phyloP scores from a whole-genome alignment of 164 flowering plant genomes.

The Tetrastigma voinierianum region DNA sequence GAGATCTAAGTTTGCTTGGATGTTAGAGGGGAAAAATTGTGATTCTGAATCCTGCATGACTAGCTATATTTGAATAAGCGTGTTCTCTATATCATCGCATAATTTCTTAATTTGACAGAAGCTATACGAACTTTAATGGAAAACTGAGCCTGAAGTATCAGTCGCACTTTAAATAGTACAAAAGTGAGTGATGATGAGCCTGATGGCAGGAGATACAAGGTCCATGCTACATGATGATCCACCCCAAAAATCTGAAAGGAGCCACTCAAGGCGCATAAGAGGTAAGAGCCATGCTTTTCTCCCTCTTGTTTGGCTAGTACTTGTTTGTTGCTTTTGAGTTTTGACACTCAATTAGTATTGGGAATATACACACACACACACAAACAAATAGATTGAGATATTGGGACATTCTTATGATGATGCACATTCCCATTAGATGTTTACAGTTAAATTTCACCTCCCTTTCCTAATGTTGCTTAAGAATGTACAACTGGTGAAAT shows the following conservation, averaged over 20 bases:
- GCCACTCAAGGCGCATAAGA: slow-evolving; percentile 80
- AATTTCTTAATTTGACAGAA: no score
- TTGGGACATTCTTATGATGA: no score
- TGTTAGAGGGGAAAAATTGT: not conserved
- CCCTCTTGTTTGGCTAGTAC: no score
- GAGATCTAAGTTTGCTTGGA: not conserved
- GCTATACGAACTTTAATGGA: slow-evolving; percentile 52
- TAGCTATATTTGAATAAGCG: not conserved
- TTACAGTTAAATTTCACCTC: no score
- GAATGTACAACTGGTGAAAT: no score
- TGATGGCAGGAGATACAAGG: slow-evolving; percentile 51
- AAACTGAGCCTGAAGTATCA: slow-evolving; percentile 89
- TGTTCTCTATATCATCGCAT: not conserved
- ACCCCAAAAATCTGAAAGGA: slow-evolving; percentile 49
- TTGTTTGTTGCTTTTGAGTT: not conserved
- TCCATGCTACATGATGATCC: slow-evolving; percentile 47
- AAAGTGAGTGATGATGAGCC: slow-evolving; percentile 63
- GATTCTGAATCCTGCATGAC: not conserved
- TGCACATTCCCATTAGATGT: no score
- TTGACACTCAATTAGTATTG: not conserved
- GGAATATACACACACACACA: no score
- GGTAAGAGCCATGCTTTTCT: slow-evolving; percentile 32
- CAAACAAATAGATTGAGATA: no score
- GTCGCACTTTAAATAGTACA: slow-evolving; percentile 66
- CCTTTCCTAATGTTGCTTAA: no score